These are phyloP conservation scores for Amphichorda felina DNA, from an alignment of 2,329 filamentous ascomycete species.

Conservation along the genomic window DNA sequence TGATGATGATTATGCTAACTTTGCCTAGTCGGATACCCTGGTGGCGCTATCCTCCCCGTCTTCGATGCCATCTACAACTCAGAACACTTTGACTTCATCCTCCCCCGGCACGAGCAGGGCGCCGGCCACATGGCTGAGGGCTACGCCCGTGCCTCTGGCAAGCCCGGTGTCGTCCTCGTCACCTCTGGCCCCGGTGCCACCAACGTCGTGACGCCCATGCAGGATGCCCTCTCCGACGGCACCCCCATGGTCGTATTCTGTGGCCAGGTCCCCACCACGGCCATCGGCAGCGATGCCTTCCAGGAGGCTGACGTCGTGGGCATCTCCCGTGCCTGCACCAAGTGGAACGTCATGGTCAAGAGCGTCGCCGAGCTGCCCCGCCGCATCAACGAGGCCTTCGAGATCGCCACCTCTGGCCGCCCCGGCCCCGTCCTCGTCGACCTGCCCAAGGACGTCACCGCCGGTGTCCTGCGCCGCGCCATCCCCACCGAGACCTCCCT, in stretches of 20 bases:
- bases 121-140: slow-evolving; percentile 98
- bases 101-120: slow-evolving; percentile 93
- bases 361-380: slow-evolving; percentile 85
- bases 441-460: slow-evolving; percentile 92
- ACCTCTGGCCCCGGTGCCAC: slow-evolving; percentile 95
- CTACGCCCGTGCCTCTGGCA: slow-evolving; percentile 86
- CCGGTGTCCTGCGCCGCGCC: slow-evolving; percentile 66
- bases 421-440: slow-evolving; percentile 94
- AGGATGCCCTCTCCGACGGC: slow-evolving; percentile 89
- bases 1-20: slow-evolving; percentile 2
- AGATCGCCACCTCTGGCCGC: slow-evolving; percentile 89
- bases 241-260: slow-evolving; percentile 93
- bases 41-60: slow-evolving; percentile 91
- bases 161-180: slow-evolving; percentile 90
- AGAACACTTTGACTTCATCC: slow-evolving; percentile 88
- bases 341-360: slow-evolving; percentile 99
- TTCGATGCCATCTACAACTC: slow-evolving; percentile 99
- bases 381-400: slow-evolving; percentile 94
- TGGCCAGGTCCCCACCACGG: slow-evolving; percentile 80
- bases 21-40: slow-evolving; percentile 83
- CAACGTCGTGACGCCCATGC: slow-evolving; percentile 93
- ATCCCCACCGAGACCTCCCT: slow-evolving; percentile 68
- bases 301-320: slow-evolving; percentile 93
- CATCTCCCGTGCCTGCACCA: slow-evolving; percentile 89
- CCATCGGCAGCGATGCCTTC: slow-evolving; percentile 92